Evolutionary conservation across 208 protist genomes (phyloP), one percentile per base, ranked within the genome.

Genomic region (Leishmania aethiopica): DNA sequence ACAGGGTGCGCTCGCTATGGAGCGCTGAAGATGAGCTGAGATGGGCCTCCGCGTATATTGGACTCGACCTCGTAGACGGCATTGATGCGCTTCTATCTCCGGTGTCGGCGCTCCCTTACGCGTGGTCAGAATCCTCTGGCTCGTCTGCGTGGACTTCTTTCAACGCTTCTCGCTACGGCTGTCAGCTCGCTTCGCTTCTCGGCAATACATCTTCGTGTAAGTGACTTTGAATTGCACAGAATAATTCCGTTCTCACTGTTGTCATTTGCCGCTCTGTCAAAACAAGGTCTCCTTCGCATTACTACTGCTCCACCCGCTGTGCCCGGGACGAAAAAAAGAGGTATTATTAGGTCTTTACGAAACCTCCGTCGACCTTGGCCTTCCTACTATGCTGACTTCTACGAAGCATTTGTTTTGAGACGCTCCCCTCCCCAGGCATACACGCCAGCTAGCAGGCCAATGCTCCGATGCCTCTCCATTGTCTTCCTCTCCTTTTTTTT

Each of bases 81-180:
- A 28, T 0, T 15, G 42, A 35, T 35, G 5, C 35, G 0, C 72
- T 80, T 25, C 69, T 84, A 53, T 45, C 60, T 32, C 78, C 78
- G 35, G 47, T 83, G 17, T 69, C 64, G 17, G 64, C 25, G 4
- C 13, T 83, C 2, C 79, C 70, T n/a, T 47, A 84, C n/a, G 81
- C 78, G 1, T 90, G 90, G 89, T 60, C 80, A 1, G 88, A 90
- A 45, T 84, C 81, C 1, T 87, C 79, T 2, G 92, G 93, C 7
- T 86, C 84, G 6, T 32, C 53, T 10, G 82, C 85, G 35, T 95
- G 92, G 89, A 88, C 86, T 15, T 89, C 90, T 13, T 96, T 86
- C 77, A 85, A 89, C 51, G 94, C 94, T 17, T 49, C 86, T 42
- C 88, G 91, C 8, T 97, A 97, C 67, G 94, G 92, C 28, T 11